A percentile compares a stretch with the other conserved stretches of the same genome.
These are phyloP conservation scores for Solanum hybrid DNA, from an alignment of 305 asterid genomes.

Conservation along the genomic window DNA sequence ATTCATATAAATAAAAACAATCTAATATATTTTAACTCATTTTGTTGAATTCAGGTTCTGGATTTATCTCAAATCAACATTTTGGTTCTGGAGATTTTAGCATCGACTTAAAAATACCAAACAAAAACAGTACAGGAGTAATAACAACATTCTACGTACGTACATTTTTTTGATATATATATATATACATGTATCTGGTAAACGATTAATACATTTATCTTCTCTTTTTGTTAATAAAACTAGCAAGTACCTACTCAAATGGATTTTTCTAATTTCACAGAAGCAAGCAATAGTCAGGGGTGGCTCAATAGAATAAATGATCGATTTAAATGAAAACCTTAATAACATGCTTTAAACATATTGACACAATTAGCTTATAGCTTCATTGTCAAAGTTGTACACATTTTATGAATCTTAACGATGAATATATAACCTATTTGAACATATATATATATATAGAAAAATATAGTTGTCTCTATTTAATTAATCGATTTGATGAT, in stretches of 20 bases:
- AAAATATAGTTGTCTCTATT: not conserved
- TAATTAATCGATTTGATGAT: not conserved
- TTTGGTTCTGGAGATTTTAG: constrained; percentile 22
- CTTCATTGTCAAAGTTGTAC: not conserved
- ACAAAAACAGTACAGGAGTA: constrained; percentile 13
- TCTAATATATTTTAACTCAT: not conserved
- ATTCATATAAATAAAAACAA: not conserved
- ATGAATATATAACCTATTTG: not conserved
- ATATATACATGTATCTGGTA: too few species aligned
- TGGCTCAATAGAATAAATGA: too few species aligned
- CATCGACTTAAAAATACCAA: constrained; percentile 21
- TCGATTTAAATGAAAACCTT: too few species aligned
- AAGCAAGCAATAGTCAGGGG: too few species aligned
- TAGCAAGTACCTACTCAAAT: not conserved
- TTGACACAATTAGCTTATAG: not conserved
- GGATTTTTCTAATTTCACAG: not conserved
- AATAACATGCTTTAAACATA: not conserved
- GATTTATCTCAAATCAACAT: constrained; percentile 19
- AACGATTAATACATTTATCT: too few species aligned
- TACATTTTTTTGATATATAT: not conserved
- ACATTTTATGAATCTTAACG: not conserved
- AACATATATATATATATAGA: not conserved
- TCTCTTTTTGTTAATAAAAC: too few species aligned
- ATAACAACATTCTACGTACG: constrained; percentile 25
- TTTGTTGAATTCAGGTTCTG: constrained; percentile 13